Base-by-base conservation (phyloP, 2,329 filamentous ascomycete species). In the Alternaria conjuncta region DNA sequence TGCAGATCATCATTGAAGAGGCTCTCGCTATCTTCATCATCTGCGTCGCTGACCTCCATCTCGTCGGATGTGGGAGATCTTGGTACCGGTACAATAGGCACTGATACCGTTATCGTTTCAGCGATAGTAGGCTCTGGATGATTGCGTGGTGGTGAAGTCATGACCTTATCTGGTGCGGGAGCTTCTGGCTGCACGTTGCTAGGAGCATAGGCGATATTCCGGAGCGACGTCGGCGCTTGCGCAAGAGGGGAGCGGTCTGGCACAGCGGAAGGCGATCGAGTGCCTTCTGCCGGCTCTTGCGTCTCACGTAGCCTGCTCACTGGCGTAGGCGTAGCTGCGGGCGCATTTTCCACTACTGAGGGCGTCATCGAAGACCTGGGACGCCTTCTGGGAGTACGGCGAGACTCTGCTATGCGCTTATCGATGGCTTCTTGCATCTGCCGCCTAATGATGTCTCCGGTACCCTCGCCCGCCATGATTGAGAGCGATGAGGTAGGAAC, bases 261-360 rank as follows among this genome's bases (percentile, higher is more conserved):
- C 8, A 79, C 75, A 8, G 73, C 73, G 6, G 78, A 80, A 3
- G 78, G 77, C 6, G 77, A 79, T 45, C 77, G 67, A 23, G 77
- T 78, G 11, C 75, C 75, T 55, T 71, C 69, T 25, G 66, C 44
- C 9, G 55, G 53, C 11, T 57, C 46, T 18, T 59, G 51, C 11
- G 54, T 53, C 13, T 46, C 41, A 2, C 57, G 46, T 10, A 67
- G 18, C 45, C 61, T 64, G 30, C 53, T 54, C 18, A 59, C 32
- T 10, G 59, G 41, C 6, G 44, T 59, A 6, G 56, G 54, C 25
- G 47, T 46, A 30, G 20, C 18, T 25, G 50, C 10, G 13, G 41
- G 20, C 15, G 55, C 60, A 10, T 57, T 18, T 10, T 8, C 49
- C 49, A 28, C 9, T 4, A 25, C 5, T 26, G 65, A 59, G 21